phyloP scores from a whole-genome alignment of 768 basidiomycete species.

The Suillus americanus region DNA sequence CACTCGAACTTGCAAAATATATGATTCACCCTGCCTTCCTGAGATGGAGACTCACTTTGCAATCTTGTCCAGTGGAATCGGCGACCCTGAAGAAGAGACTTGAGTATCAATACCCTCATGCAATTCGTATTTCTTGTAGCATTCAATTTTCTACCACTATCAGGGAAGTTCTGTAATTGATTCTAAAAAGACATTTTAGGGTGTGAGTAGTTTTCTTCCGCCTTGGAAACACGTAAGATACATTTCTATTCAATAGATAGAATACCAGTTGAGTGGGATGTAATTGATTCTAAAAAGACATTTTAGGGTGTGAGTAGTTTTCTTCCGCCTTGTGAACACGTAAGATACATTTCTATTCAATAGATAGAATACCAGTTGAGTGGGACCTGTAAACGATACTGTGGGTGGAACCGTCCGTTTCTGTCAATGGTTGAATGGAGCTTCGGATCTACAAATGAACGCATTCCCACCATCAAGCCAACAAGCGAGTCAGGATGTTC shows the following conservation, averaged over 20 bases:
- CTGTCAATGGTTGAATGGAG: conserved; percentile 14
- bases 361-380: conserved; percentile 47
- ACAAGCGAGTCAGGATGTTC: conserved; percentile 87
- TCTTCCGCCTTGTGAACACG: background rate
- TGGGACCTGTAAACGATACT: conserved; percentile 31
- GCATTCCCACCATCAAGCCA: conserved; percentile 46
- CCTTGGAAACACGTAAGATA: background rate
- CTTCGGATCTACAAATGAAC: background rate
- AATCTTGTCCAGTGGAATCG: conserved; percentile 88
- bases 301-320: conserved; percentile 12
- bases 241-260: conserved; percentile 14
- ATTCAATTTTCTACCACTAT: conserved; percentile 12
- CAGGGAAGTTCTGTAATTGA: conserved; percentile 9
- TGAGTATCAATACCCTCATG: conserved; percentile 28
- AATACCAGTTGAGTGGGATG: conserved; percentile 58
- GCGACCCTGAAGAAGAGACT: conserved; percentile 88
- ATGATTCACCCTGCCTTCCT: conserved; percentile 96
- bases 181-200: conserved; percentile 15
- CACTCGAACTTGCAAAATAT: conserved; percentile 93
- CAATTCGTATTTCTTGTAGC: conserved; percentile 1
- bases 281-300: conserved; percentile 7
- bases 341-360: conserved; percentile 9
- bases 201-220: background rate
- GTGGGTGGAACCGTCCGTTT: conserved; percentile 35
- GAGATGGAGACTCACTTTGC: conserved; percentile 96